Conservation (phyloP, 2,329 filamentous ascomycete species). For the Magnaporthiopsis incrustans region DNA sequence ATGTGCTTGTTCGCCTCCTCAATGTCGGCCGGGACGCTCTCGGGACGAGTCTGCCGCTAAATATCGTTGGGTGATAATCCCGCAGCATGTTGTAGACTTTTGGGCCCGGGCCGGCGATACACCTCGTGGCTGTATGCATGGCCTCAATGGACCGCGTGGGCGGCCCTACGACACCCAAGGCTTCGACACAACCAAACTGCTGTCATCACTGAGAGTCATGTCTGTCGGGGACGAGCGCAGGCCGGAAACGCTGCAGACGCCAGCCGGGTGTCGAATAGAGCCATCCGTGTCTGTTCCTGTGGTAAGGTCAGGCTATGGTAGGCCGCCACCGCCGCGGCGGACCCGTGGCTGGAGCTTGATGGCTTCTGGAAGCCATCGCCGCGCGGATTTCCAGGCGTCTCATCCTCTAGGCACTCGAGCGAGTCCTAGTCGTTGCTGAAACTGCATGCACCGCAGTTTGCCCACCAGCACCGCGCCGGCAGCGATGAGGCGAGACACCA, state of each 20-base stretch:
- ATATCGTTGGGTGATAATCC: neutral
- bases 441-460: conserved; percentile 33
- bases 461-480: conserved; percentile 50
- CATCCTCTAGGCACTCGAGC: conserved; percentile 38
- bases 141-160: neutral
- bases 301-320: conserved; percentile 38
- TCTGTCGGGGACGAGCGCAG: neutral
- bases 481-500: conserved; percentile 39
- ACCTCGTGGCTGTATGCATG: neutral
- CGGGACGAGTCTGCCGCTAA: neutral
- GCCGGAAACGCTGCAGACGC: conserved; percentile 32
- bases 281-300: conserved; percentile 31
- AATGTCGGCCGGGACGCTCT: neutral
- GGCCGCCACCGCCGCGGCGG: conserved; percentile 27
- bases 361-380: conserved; percentile 40
- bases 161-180: conserved; percentile 2
- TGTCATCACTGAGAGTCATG: neutral
- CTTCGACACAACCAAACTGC: neutral
- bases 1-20: too few relatives aligned
- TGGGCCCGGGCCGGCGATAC: neutral
- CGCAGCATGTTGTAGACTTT: neutral
- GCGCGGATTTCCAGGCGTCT: conserved; percentile 36
- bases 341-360: conserved; percentile 36
- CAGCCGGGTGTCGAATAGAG: conserved; percentile 9
- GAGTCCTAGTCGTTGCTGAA: conserved; percentile 31